Percentiles rank a stretch among this genome's conserved stretches.
Evolutionary conservation across 2,329 filamentous ascomycete genomes (phyloP).

Genomic region (Parafenestella ontariensis): DNA sequence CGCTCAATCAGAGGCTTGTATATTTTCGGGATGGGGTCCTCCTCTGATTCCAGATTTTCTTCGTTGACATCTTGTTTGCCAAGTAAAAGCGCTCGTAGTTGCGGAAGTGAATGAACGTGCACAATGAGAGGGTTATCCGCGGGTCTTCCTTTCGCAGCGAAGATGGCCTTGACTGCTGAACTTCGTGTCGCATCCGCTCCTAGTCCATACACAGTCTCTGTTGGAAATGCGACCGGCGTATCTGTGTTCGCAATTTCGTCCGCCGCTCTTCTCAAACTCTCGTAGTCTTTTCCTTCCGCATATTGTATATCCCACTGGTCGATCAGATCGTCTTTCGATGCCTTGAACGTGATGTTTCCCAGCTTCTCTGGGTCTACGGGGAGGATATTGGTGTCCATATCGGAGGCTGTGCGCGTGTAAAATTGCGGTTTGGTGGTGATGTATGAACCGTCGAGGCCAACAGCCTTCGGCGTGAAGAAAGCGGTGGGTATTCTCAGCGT

Average conservation of each 20-base stretch:
- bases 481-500: conserved; percentile 29
- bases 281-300: conserved; percentile 53
- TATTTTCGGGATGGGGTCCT: conserved; percentile 69
- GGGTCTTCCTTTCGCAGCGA: conserved; percentile 85
- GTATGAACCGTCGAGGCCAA: background rate
- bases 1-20: conserved; percentile 78
- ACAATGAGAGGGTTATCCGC: conserved; percentile 96
- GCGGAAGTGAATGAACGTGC: conserved; percentile 81
- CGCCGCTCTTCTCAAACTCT: conserved; percentile 70
- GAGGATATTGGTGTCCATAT: conserved; percentile 49
- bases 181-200: conserved; percentile 94
- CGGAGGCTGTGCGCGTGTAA: conserved; percentile 7
- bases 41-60: conserved; percentile 2
- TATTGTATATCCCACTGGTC: conserved; percentile 47
- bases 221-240: conserved; percentile 90
- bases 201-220: conserved; percentile 95
- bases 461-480: conserved; percentile 2
- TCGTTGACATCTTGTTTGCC: conserved; percentile 18
- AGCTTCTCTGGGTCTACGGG: conserved; percentile 51
- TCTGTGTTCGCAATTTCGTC: conserved; percentile 68
- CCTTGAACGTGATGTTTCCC: conserved; percentile 44
- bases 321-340: conserved; percentile 41
- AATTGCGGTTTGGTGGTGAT: background rate
- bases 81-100: conserved; percentile 70
- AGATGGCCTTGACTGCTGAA: conserved; percentile 87